These are phyloP conservation scores for Trichocladium uniseriatum DNA, from an alignment of 495 filamentous ascomycete species.

Conservation along the genomic window DNA sequence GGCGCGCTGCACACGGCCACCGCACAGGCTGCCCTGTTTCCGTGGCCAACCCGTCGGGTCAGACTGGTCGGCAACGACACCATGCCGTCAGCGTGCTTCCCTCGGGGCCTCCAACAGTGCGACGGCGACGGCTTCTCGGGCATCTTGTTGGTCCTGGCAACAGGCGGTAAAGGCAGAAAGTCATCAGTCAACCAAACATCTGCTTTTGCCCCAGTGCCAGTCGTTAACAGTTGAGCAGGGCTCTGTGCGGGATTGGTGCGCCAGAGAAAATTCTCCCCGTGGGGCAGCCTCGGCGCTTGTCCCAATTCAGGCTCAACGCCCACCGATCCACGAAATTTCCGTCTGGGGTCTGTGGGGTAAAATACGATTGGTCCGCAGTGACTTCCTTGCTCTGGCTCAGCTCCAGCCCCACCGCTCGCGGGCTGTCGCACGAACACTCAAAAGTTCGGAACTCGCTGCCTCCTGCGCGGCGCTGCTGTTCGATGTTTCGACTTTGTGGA, in stretches of 20 bases:
- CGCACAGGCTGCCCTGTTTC: neutral
- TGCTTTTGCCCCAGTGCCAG: neutral
- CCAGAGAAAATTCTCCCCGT: slow-evolving; percentile 11
- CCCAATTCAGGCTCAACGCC: neutral
- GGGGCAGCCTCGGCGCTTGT: slow-evolving; percentile 9
- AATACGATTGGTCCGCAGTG: slow-evolving; percentile 5
- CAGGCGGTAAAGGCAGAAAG: neutral
- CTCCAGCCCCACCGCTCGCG: slow-evolving; percentile 3
- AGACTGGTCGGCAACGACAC: neutral
- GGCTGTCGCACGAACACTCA: neutral
- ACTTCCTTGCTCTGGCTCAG: neutral
- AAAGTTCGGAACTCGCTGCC: neutral
- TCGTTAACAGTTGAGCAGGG: neutral
- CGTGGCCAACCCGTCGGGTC: neutral
- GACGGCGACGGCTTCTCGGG: neutral
- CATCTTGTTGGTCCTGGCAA: neutral
- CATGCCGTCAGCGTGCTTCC: neutral
- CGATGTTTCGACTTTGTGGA: neutral
- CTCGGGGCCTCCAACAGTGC: neutral
- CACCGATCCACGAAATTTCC: slow-evolving; percentile 6
- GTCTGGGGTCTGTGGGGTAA: slow-evolving; percentile 14
- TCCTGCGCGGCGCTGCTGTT: slow-evolving; percentile 2
- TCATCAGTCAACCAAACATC: too few species aligned
- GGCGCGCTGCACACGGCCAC: too few species aligned
- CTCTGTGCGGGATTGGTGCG: neutral